Evolutionary conservation across 805 yeast species (phyloP).

Genomic region (Huiozyma naganishii): DNA sequence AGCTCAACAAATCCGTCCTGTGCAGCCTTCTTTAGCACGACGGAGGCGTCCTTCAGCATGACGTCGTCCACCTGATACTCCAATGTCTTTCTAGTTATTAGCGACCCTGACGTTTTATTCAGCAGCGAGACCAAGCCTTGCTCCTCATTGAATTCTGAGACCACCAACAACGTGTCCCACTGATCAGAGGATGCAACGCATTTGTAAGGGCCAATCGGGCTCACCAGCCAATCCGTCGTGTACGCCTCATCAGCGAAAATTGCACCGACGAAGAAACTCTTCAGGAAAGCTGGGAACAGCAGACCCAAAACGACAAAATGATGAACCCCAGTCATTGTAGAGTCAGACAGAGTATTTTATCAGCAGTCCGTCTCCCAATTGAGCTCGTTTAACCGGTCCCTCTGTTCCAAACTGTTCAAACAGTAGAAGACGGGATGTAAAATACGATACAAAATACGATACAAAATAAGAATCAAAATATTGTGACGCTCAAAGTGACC

Average conservation of each 20-base stretch:
- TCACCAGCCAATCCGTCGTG: constrained; percentile 43
- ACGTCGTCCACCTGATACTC: constrained; percentile 11
- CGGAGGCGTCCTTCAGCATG: constrained; percentile 5
- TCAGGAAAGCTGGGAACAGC: too few species aligned
- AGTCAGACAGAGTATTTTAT: too few species aligned
- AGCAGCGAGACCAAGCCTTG: constrained; percentile 27
- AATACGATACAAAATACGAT: too few species aligned
- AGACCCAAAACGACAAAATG: too few species aligned
- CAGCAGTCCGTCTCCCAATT: too few species aligned
- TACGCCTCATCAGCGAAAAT: constrained; percentile 44
- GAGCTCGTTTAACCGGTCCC: too few species aligned
- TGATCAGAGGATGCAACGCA: constrained; percentile 12
- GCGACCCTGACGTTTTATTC: constrained; percentile 25
- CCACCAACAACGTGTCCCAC: constrained; percentile 15
- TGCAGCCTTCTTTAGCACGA: constrained; percentile 4
- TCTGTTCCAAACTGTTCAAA: too few species aligned
- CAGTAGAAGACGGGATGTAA: too few species aligned
- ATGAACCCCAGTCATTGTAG: too few species aligned
- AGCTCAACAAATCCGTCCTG: constrained; percentile 5
- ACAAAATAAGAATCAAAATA: too few species aligned
- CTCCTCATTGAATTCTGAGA: constrained; percentile 16
- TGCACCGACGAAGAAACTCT: constrained; percentile 14
- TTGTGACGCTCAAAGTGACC: too few species aligned
- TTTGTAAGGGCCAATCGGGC: constrained; percentile 33
- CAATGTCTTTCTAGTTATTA: constrained; percentile 26